Percentiles rank a stretch among this genome's conserved stretches.
These are phyloP conservation scores for Amanita fuliginea DNA, from an alignment of 768 basidiomycete species.

Conservation along the genomic window DNA sequence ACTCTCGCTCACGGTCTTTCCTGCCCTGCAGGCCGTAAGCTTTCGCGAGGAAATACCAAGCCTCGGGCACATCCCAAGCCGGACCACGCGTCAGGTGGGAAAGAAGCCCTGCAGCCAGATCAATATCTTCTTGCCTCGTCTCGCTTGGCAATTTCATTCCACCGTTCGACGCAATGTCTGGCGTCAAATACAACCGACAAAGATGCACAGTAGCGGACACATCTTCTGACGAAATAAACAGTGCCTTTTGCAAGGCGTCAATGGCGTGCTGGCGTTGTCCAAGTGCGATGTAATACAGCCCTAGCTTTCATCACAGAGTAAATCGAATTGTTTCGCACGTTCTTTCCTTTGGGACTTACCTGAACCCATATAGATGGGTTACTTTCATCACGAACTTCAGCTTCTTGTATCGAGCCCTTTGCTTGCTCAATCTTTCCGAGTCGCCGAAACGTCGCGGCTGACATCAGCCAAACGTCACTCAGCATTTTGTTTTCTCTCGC, in stretches of 20 bases:
- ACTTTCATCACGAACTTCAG: conserved; percentile 77
- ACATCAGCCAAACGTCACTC: conserved; percentile 87
- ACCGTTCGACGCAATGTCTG: conserved; percentile 11
- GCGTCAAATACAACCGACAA: conserved; percentile 57
- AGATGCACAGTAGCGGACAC: conserved; percentile 72
- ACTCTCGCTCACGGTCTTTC: conserved; percentile 63
- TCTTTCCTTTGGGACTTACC: conserved; percentile 30
- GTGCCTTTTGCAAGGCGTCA: conserved; percentile 74
- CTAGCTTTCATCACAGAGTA: conserved; percentile 39
- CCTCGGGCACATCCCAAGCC: conserved; percentile 90
- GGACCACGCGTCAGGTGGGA: conserved; percentile 63
- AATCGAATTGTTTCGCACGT: background rate
- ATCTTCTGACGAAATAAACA: conserved; percentile 79
- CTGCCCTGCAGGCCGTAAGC: conserved; percentile 68
- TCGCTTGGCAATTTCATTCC: conserved; percentile 7
- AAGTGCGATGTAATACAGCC: conserved; percentile 57
- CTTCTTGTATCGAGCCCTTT: conserved; percentile 87
- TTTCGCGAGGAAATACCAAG: conserved; percentile 87
- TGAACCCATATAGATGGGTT: conserved; percentile 94
- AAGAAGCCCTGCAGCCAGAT: conserved; percentile 77
- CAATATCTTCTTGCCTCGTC: conserved; percentile 36
- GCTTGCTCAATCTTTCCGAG: conserved; percentile 86
- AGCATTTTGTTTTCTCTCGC: conserved; percentile 59
- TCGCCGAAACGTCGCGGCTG: conserved; percentile 87
- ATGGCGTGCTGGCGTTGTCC: conserved; percentile 52